phyloP scores from a whole-genome alignment of 2,329 filamentous ascomycete genomes.

The Colletotrichum brevisporum region DNA sequence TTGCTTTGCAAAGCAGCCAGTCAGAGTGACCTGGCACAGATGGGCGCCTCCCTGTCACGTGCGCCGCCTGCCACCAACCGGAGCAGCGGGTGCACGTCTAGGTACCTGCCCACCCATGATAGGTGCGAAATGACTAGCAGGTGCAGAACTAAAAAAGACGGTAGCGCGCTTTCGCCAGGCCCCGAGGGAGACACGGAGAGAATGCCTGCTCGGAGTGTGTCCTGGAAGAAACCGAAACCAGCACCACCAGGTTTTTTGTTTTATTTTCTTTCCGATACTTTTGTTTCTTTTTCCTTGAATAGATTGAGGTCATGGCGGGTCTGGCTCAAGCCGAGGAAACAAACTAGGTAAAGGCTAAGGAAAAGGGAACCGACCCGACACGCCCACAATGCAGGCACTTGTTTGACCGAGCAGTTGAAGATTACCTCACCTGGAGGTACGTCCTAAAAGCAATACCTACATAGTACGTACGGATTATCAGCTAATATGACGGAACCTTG shows the following conservation, averaged over 20 bases:
- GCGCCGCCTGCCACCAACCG: neutral
- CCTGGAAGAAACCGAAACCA: neutral
- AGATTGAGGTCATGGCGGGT: slow-evolving; percentile 7
- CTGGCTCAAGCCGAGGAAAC: slow-evolving; percentile 8
- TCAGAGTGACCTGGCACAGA: slow-evolving; percentile 23
- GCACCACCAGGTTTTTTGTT: neutral
- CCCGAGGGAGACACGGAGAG: neutral
- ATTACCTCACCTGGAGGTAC: neutral
- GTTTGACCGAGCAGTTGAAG: slow-evolving; percentile 3
- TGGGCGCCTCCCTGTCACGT: slow-evolving; percentile 31
- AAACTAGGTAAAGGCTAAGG: neutral
- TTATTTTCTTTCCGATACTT: neutral
- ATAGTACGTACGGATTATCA: neutral
- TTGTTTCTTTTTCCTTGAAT: neutral
- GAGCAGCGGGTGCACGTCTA: neutral
- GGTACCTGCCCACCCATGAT: too few relatives aligned
- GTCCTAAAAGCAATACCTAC: neutral
- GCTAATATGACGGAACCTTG: too few relatives aligned
- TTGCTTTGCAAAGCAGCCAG: slow-evolving; percentile 33
- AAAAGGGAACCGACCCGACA: slow-evolving; percentile 1
- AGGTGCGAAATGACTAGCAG: too few relatives aligned
- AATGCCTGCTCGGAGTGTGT: neutral
- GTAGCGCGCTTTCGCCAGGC: neutral
- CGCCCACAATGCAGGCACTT: slow-evolving; percentile 1
- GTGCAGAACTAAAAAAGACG: too few relatives aligned